Base-by-base conservation (phyloP, 139 green algal genomes). In the Closterium sp. region DNA sequence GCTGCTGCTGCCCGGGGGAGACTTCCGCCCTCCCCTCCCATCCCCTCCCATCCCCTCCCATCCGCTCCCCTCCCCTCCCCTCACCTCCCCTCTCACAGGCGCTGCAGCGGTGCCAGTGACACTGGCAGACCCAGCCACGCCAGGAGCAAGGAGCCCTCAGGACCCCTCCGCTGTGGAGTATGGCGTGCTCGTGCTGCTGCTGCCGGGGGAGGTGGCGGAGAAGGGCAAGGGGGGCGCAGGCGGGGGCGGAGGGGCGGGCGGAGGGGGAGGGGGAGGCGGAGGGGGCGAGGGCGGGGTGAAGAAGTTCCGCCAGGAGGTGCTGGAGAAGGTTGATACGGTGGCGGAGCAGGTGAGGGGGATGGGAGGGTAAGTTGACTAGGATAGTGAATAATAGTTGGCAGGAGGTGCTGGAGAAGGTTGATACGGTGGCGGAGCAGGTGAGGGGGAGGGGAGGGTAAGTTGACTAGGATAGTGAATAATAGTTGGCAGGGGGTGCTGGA, bases 171-270 rank as follows among this genome's bases (percentile, higher is more conserved):
- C 62, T 3, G 10, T 88, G 85, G 30, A 88, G 85, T 32, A 88
- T 88, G 85, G 29, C 24, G 22, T 88, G 85, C 30, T 90, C 28
- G 87, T 90, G 87, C 31, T 90, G 87, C 28, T 90, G 28, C 87
- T 90, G 31, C 87, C 87, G 32, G 31, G 32, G 28, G n/a, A 79
- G 19, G 19, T 24, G 3, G 62, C 19, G 62, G 62, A 79, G 17
- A 79, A 79, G 62, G 28, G 88, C 10, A 42, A 38, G 38, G n/a
- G 38, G 31, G 88, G 87, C 22, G 28, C 11, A 17, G 28, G 85
- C 85, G 85, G n/a, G 17, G 28, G 85, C 85, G 85, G 85, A 30
- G 38, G 38, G 38, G 38, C 38, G 38, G 85, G 85, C n/a, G 85
- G n/a, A 31, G 28, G 85, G 85, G 85, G n/a, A 31, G n/a, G 27